Base-by-base conservation (phyloP, 306 rosid species). In the Fragaria iinumae region DNA sequence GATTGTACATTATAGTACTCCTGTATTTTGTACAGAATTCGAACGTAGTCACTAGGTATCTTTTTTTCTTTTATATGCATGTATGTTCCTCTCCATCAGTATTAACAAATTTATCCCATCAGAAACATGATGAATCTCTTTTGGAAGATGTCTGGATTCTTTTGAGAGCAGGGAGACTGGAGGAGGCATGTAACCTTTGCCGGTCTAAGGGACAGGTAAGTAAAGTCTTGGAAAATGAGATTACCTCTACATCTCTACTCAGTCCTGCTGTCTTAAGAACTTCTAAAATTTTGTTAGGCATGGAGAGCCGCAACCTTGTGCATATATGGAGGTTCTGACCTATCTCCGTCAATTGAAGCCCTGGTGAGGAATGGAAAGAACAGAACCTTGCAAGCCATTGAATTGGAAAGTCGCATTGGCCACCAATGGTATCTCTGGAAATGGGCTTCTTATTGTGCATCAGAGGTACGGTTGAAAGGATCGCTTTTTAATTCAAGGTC, bases 101-200 rank as follows among this genome's bases (percentile, higher is more conserved):
- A 38, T 23, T 82, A 23, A 32, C 34, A 67, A 20, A 74, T 83
- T 36, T 69, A 20, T 44, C 55, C 76, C 32, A 73, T 76, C 91
- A 95, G 99, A 92, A 95, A 86, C 99, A 95, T 83, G 97, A 95
- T 56, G 97, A 95, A 80, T 89, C 99, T 79, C 97, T 95, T 81
- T 81, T 92, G 85, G 99, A 95, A 85, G 99, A 95, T 86, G 84
- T 89, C 43, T 95, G 99, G 99, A 92, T 89, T 55, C 97, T 95
- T 84, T 66, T 95, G 77, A 88, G 95, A 90, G 97, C 99, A 79
- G 97, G 99, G 80, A 95, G 97, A 81, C 87, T 89, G 78, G 96
- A 91, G 79, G 97, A 95, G 87, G 99, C 99, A 49, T 92, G 92
- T 69, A 89, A 83, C 43, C 92, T 95, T 70, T 95, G 99, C 85